Conservation (phyloP, 192 early-diverging fungal species). For the Entomortierella chlamydospora region DNA sequence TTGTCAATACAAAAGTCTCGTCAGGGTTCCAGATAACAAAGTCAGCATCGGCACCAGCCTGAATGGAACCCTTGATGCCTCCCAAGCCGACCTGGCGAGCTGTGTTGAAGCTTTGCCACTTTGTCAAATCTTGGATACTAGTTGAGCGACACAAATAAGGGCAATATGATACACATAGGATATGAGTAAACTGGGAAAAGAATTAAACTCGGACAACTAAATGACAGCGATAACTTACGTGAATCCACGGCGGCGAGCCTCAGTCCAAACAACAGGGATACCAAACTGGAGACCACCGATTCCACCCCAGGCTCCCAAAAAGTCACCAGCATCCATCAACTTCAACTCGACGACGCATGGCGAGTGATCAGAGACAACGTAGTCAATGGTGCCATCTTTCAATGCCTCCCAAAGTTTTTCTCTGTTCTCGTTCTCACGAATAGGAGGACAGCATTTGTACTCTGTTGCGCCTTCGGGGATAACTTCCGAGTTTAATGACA, state of each 20-base stretch:
- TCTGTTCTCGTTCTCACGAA: conserved; percentile 76
- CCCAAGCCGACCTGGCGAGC: conserved; percentile 69
- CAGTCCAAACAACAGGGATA: conserved; percentile 83
- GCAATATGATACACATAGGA: too few species aligned
- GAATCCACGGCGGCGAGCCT: conserved; percentile 73
- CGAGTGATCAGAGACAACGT: conserved; percentile 87
- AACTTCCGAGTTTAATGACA: conserved; percentile 73
- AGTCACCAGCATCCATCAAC: conserved; percentile 76
- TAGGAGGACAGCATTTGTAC: conserved; percentile 90
- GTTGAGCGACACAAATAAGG: too few species aligned
- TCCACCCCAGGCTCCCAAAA: conserved; percentile 85
- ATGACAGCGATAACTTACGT: conserved; percentile 58
- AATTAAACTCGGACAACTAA: too few species aligned
- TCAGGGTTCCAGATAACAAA: conserved; percentile 84
- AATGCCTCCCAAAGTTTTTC: conserved; percentile 79
- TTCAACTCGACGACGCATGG: conserved; percentile 85
- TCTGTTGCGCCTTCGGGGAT: conserved; percentile 79
- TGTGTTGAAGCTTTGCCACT: conserved; percentile 74
- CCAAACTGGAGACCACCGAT: conserved; percentile 85
- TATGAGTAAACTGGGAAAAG: too few species aligned
- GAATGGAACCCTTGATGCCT: conserved; percentile 76
- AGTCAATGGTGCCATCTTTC: conserved; percentile 82
- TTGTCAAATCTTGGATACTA: conserved; percentile 66
- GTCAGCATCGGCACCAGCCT: conserved; percentile 80
- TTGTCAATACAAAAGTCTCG: conserved; percentile 65